Conservation (phyloP, 192 early-diverging fungal species). For the Powellomyces hirtus region DNA sequence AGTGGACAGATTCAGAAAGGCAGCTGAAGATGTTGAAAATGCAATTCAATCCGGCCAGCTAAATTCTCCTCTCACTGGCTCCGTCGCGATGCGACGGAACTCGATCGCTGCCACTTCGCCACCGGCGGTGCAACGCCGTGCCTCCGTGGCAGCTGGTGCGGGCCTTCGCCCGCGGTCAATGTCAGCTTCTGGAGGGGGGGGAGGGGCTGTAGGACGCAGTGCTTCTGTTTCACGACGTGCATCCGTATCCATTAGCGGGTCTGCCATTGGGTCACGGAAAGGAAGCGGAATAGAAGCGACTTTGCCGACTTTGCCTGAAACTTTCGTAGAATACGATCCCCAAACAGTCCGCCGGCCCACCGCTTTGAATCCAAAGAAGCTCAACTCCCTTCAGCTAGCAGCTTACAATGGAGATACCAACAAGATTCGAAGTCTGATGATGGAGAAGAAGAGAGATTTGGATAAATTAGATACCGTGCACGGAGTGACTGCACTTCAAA, state of each 20-base stretch:
- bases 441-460: constrained; percentile 34
- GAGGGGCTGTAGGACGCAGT: background rate
- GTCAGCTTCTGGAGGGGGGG: background rate
- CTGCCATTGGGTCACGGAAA: background rate
- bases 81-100: background rate
- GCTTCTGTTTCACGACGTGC: background rate
- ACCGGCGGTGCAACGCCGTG: background rate
- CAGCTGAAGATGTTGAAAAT: background rate
- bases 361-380: constrained; percentile 27
- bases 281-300: background rate
- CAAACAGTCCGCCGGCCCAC: background rate
- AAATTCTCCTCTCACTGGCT: background rate
- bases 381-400: constrained; percentile 43
- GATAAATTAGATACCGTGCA: constrained; percentile 45
- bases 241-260: background rate
- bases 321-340: background rate
- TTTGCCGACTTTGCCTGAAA: background rate
- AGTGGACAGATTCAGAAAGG: background rate
- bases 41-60: background rate
- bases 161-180: background rate
- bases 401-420: constrained; percentile 34
- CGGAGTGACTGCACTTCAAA: constrained; percentile 39
- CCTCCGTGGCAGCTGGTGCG: background rate
- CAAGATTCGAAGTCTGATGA: constrained; percentile 26
- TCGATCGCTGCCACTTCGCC: background rate